These are phyloP conservation scores for Cercospora janseana DNA, from an alignment of 2,329 filamentous ascomycete genomes.

Conservation along the genomic window DNA sequence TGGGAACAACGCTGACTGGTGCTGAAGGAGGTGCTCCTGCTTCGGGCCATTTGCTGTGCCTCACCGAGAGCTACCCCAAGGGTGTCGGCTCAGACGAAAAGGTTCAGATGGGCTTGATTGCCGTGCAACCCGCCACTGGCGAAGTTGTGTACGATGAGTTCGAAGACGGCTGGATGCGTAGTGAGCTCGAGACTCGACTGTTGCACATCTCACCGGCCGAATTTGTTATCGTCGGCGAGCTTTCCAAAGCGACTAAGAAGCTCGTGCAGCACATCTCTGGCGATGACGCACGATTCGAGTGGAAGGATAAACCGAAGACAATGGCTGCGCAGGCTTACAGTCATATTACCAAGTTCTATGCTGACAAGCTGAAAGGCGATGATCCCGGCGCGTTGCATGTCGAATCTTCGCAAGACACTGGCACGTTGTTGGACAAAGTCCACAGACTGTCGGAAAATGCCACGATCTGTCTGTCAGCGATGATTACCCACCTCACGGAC, in stretches of 20 bases:
- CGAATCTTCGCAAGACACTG: conserved; percentile 45
- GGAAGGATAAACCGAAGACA: conserved; percentile 71
- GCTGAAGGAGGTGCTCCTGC: conserved; percentile 57
- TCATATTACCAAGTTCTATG: conserved; percentile 91
- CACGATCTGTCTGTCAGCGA: conserved; percentile 87
- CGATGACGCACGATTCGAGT: conserved; percentile 82
- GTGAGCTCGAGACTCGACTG: conserved; percentile 91
- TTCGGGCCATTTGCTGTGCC: conserved; percentile 86
- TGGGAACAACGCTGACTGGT: conserved; percentile 58
- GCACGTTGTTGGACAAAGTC: conserved; percentile 76
- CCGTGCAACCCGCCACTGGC: conserved; percentile 91
- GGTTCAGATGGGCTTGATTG: conserved; percentile 85
- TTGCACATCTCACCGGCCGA: conserved; percentile 95
- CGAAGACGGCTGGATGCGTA: conserved; percentile 95
- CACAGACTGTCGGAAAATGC: conserved; percentile 80
- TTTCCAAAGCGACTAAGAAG: conserved; percentile 90
- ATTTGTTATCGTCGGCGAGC: conserved; percentile 84
- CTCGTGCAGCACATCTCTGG: conserved; percentile 85
- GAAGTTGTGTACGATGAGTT: conserved; percentile 96
- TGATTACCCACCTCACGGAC: conserved; percentile 90
- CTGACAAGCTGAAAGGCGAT: conserved; percentile 69
- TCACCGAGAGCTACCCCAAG: conserved; percentile 81
- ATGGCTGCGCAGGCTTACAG: conserved; percentile 82
- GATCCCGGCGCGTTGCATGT: conserved; percentile 40
- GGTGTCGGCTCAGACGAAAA: conserved; percentile 85